Percentiles rank a stretch among this genome's conserved stretches.
These are phyloP conservation scores for Acephala macrosclerotiorum DNA, from an alignment of 2,329 filamentous ascomycete species.

Conservation along the genomic window DNA sequence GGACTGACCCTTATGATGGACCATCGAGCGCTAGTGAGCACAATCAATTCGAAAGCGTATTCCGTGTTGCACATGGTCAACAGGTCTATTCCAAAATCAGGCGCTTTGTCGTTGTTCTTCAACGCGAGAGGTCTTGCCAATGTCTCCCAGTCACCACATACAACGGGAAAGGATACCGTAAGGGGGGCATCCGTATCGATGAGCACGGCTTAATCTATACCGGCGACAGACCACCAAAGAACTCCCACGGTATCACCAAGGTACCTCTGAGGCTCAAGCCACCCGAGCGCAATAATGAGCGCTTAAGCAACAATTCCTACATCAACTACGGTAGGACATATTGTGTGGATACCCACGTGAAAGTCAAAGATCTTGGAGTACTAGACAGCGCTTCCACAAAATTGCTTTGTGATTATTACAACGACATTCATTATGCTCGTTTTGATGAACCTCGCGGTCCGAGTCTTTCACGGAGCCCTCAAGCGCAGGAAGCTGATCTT, in stretches of 20 bases:
- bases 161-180: slow-evolving; percentile 24
- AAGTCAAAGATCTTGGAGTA: slow-evolving; percentile 36
- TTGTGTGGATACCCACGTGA: slow-evolving; percentile 37
- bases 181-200: slow-evolving; percentile 33
- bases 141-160: slow-evolving; percentile 36
- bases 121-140: slow-evolving; percentile 21
- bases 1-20: slow-evolving; percentile 30
- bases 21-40: slow-evolving; percentile 14
- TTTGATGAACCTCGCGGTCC: slow-evolving; percentile 16
- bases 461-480: not conserved
- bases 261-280: slow-evolving; percentile 28
- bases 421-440: slow-evolving; percentile 7
- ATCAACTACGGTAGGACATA: slow-evolving; percentile 36
- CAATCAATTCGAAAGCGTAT: slow-evolving; percentile 26
- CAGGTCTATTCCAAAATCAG: slow-evolving; percentile 33
- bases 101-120: slow-evolving; percentile 35
- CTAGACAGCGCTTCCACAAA: slow-evolving; percentile 31
- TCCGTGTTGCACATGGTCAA: slow-evolving; percentile 24
- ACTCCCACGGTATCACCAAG: slow-evolving; percentile 23
- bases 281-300: slow-evolving; percentile 14
- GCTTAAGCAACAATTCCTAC: slow-evolving; percentile 27
- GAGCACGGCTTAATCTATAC: slow-evolving; percentile 37
- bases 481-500: not conserved
- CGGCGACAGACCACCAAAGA: slow-evolving; percentile 16
- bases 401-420: slow-evolving; percentile 22